A percentile compares a stretch with the other conserved stretches of the same genome.
Evolutionary conservation across 371 early-diverging fungal genomes (phyloP).

Genomic region (Zychaea mexicana): DNA sequence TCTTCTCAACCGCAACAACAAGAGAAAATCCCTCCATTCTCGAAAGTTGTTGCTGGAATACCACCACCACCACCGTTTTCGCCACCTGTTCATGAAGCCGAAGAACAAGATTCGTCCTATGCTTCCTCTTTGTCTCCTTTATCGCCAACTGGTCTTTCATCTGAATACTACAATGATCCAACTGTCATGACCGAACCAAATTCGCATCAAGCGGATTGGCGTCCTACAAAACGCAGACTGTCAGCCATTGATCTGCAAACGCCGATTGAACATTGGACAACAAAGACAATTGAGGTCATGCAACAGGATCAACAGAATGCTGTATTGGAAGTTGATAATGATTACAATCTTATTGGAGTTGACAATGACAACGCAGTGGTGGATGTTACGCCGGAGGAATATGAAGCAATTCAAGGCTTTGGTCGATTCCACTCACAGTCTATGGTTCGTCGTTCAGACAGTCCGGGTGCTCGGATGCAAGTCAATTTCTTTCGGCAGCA

Average conservation of each 20-base stretch:
- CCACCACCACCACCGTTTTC: slow-evolving; percentile 1
- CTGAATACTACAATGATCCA: not conserved
- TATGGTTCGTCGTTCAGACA: slow-evolving; percentile 1
- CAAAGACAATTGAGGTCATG: not conserved
- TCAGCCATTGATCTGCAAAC: slow-evolving; percentile 20
- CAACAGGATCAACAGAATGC: too few relatives aligned
- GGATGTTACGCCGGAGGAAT: slow-evolving; percentile 45
- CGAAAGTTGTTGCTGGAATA: not conserved
- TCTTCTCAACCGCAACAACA: not conserved
- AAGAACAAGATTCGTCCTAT: not conserved
- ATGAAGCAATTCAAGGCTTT: slow-evolving; percentile 48
- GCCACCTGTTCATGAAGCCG: not conserved
- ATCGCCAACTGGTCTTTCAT: slow-evolving; percentile 1
- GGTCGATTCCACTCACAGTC: slow-evolving; percentile 14
- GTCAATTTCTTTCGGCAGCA: slow-evolving; percentile 38
- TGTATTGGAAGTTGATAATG: too few relatives aligned
- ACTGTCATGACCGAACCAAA: not conserved
- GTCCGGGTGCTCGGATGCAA: slow-evolving; percentile 32
- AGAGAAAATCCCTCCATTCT: not conserved
- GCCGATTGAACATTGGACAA: slow-evolving; percentile 14
- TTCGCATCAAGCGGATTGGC: not conserved
- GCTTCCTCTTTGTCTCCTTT: not conserved
- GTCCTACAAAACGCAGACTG: slow-evolving; percentile 10
- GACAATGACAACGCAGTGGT: slow-evolving; percentile 11
- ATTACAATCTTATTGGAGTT: slow-evolving; percentile 1